phyloP scores from a whole-genome alignment of 2,329 filamentous ascomycete genomes.

The Colletotrichum filicis region DNA sequence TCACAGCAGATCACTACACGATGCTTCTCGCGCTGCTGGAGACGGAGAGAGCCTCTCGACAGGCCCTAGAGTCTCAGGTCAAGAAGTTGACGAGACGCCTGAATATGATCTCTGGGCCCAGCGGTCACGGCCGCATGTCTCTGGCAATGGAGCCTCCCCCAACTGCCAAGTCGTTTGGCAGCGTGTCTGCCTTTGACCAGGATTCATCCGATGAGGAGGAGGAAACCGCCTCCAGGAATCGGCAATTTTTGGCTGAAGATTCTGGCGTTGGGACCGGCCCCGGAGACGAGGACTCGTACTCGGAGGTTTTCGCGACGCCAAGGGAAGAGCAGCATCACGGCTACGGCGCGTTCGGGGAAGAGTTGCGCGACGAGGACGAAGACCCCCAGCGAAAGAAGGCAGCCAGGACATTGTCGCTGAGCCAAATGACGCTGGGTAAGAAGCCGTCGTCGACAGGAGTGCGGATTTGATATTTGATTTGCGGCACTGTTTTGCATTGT shows the following conservation, averaged over 20 bases:
- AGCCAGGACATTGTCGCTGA: conserved; percentile 72
- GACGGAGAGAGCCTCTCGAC: conserved; percentile 65
- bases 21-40: conserved; percentile 64
- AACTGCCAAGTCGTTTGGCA: conserved; percentile 49
- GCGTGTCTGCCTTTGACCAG: conserved; percentile 54
- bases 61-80: conserved; percentile 67
- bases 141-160: conserved; percentile 44
- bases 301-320: conserved; percentile 64
- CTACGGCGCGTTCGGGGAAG: conserved; percentile 54
- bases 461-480: conserved; percentile 5
- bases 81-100: conserved; percentile 62
- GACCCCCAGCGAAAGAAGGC: conserved; percentile 60
- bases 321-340: conserved; percentile 53
- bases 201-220: conserved; percentile 52
- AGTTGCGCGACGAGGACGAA: conserved; percentile 51
- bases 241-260: conserved; percentile 41
- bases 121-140: conserved; percentile 28
- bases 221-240: conserved; percentile 34
- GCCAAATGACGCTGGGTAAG: conserved; percentile 65
- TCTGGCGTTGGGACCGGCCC: conserved; percentile 47
- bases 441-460: conserved; percentile 33
- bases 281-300: conserved; percentile 54
- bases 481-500: conserved; percentile 30
- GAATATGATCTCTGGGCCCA: conserved; percentile 52
- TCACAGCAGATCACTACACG: conserved; percentile 59